These are phyloP conservation scores for Phytophthora sp. DNA, from an alignment of 352 stramenopile genomes.

Conservation along the genomic window DNA sequence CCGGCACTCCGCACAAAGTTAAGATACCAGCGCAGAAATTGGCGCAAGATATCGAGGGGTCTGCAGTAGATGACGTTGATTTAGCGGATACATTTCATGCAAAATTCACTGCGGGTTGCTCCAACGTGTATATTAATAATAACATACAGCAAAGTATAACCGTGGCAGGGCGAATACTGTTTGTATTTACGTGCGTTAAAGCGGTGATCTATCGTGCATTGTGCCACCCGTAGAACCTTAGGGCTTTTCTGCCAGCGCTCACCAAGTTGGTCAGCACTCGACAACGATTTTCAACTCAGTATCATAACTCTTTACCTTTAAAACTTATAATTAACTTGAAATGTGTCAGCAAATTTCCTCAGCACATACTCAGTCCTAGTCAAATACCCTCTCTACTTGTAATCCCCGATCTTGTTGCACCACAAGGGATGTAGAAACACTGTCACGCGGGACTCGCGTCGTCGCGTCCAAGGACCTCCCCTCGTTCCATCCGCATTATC, in stretches of 20 bases:
- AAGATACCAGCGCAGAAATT: no score
- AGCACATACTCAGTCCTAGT: not conserved
- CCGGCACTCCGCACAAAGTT: no score
- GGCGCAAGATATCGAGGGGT: no score
- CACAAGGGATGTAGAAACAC: slow-evolving; percentile 23
- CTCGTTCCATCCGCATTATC: not conserved
- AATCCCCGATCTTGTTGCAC: not conserved
- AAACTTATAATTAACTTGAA: slow-evolving; percentile 3
- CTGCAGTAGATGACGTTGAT: no score
- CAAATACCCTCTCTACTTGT: not conserved
- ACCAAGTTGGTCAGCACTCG: slow-evolving; percentile 6
- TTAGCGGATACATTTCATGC: no score
- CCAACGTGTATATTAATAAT: no score
- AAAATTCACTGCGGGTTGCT: no score
- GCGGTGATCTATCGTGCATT: no score
- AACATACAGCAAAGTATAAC: not conserved
- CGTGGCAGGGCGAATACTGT: not conserved
- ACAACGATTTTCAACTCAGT: slow-evolving; percentile 26
- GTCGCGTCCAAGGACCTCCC: not conserved
- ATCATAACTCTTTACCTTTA: not conserved
- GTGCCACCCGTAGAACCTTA: no score
- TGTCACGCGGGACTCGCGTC: slow-evolving; percentile 20
- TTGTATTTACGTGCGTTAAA: no score
- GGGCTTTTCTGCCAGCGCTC: no score
- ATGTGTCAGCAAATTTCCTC: no score